Evolutionary conservation across 2,329 filamentous ascomycete genomes (phyloP).

Genomic region (Aspergillus novofumigatus): DNA sequence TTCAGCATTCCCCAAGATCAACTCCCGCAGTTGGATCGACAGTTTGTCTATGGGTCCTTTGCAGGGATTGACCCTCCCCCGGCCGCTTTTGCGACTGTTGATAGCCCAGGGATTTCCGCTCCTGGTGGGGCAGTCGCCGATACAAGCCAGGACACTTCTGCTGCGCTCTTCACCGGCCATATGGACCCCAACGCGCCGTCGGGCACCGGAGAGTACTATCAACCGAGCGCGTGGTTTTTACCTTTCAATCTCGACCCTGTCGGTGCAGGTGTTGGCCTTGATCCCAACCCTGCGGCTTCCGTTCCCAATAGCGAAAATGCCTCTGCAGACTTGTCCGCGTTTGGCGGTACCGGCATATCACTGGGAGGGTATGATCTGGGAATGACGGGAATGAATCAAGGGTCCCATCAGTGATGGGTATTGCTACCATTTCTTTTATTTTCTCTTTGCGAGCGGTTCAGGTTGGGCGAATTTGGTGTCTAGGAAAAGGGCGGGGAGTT

Average conservation of each 20-base stretch:
- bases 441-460: neutral
- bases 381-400: slow-evolving; percentile 18
- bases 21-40: slow-evolving; percentile 67
- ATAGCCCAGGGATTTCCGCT: slow-evolving; percentile 24
- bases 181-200: slow-evolving; percentile 33
- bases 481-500: neutral
- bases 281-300: slow-evolving; percentile 4
- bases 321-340: slow-evolving; percentile 18
- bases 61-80: slow-evolving; percentile 47
- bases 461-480: neutral
- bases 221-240: slow-evolving; percentile 76
- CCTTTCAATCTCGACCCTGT: slow-evolving; percentile 82
- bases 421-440: neutral
- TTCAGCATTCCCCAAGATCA: slow-evolving; percentile 37
- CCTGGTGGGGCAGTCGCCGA: slow-evolving; percentile 23
- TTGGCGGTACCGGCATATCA: slow-evolving; percentile 19
- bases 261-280: slow-evolving; percentile 16
- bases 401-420: slow-evolving; percentile 9
- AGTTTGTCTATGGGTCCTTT: slow-evolving; percentile 73
- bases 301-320: slow-evolving; percentile 1
- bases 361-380: slow-evolving; percentile 27
- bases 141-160: slow-evolving; percentile 15
- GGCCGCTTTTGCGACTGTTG: slow-evolving; percentile 25
- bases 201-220: slow-evolving; percentile 36
- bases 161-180: slow-evolving; percentile 31